Conservation (phyloP, 2,329 filamentous ascomycete genomes). For the Fusarium nanum region DNA sequence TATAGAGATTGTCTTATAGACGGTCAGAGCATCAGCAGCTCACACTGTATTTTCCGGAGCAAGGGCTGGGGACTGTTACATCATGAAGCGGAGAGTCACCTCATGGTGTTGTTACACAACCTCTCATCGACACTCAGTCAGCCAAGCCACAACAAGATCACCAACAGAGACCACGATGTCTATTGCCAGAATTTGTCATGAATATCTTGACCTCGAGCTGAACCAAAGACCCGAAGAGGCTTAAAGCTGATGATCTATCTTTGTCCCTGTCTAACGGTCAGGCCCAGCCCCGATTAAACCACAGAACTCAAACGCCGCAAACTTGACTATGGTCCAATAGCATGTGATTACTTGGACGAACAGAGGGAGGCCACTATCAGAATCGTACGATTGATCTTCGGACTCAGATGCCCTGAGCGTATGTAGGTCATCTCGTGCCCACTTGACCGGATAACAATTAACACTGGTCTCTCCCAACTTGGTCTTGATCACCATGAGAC, state of each 20-base stretch:
- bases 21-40: background rate
- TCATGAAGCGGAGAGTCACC: background rate
- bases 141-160: background rate
- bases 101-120: background rate
- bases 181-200: background rate
- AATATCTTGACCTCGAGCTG: background rate
- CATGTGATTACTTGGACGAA: background rate
- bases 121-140: background rate
- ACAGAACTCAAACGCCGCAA: background rate
- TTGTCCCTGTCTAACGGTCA: background rate
- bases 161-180: background rate
- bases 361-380: background rate
- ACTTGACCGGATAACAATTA: background rate
- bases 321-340: background rate
- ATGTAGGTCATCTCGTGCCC: background rate
- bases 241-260: background rate
- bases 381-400: conserved; percentile 1
- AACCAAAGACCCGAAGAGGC: background rate
- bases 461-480: background rate
- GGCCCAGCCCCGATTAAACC: background rate
- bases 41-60: background rate
- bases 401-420: background rate
- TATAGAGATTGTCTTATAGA: background rate
- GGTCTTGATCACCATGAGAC: background rate
- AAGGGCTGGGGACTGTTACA: background rate